Percentiles rank a stretch among this genome's conserved stretches.
Conservation (phyloP, 2,329 filamentous ascomycete species). For the Chrysoporthe puriensis region DNA sequence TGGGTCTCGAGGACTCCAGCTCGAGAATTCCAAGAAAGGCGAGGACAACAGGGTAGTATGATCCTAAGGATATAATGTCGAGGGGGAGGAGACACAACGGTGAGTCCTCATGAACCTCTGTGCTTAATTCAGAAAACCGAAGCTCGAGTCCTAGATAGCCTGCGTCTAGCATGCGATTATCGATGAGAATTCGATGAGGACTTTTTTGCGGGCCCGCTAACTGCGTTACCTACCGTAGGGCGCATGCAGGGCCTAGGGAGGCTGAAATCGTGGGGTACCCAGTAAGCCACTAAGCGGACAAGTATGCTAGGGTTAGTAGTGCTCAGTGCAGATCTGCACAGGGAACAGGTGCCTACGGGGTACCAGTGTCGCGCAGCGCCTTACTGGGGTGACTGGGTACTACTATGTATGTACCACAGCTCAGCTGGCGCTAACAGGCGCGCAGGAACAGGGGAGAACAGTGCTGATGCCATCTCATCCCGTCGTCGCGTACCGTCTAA, state of each 20-base stretch:
- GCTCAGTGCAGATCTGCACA: neutral
- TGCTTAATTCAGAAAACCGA: neutral
- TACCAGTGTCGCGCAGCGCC: too few species aligned
- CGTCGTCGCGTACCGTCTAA: neutral
- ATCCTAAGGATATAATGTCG: too few species aligned
- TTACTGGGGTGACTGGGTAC: too few species aligned
- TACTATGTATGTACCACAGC: neutral
- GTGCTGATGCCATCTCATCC: neutral
- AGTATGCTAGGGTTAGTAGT: too few species aligned
- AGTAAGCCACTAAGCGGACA: too few species aligned
- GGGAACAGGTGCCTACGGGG: neutral
- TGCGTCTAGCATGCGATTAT: neutral
- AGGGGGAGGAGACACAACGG: neutral
- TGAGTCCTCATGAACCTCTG: neutral
- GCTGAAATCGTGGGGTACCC: constrained; percentile 14
- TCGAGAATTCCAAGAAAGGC: neutral
- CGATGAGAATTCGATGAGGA: constrained; percentile 10
- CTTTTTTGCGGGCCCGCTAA: constrained; percentile 14
- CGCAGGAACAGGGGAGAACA: neutral
- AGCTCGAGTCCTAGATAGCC: too few species aligned
- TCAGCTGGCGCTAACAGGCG: neutral
- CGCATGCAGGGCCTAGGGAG: neutral
- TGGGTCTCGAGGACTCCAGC: neutral
- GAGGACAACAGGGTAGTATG: neutral
- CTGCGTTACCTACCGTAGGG: neutral